Conservation (phyloP, 75 land plant species). For the Picea glauca region DNA sequence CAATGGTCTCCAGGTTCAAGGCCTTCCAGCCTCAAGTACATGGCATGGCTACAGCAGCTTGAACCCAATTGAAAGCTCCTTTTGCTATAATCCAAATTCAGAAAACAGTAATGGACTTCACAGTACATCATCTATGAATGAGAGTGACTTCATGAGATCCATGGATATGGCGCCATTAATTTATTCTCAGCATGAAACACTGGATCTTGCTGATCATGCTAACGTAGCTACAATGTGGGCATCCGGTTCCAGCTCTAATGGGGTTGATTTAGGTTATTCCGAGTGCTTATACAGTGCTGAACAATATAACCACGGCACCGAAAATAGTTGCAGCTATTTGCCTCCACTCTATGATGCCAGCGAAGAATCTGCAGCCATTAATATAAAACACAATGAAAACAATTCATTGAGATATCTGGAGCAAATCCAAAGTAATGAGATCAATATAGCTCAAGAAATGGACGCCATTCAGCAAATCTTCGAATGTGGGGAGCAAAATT, state of each 20-base stretch:
- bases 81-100: neutral
- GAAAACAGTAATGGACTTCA: neutral
- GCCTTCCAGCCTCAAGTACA: neutral
- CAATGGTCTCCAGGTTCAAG: neutral
- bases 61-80: constrained; percentile 1
- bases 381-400: neutral
- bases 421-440: neutral
- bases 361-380: constrained; percentile 4
- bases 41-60: constrained; percentile 2
- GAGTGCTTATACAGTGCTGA: neutral
- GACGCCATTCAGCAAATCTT: neutral
- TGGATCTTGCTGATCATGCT: neutral
- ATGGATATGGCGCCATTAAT: constrained; percentile 1
- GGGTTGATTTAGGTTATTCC: neutral
- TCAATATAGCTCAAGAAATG: neutral
- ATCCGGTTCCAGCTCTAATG: neutral
- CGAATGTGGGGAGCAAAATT: constrained; percentile 6
- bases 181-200: neutral
- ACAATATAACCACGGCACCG: neutral
- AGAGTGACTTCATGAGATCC: neutral
- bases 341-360: neutral
- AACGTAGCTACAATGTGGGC: neutral
- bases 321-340: neutral
- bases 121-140: neutral
- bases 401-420: neutral